Base-by-base conservation (phyloP, 192 early-diverging fungal species). In the Podila epicladia region DNA sequence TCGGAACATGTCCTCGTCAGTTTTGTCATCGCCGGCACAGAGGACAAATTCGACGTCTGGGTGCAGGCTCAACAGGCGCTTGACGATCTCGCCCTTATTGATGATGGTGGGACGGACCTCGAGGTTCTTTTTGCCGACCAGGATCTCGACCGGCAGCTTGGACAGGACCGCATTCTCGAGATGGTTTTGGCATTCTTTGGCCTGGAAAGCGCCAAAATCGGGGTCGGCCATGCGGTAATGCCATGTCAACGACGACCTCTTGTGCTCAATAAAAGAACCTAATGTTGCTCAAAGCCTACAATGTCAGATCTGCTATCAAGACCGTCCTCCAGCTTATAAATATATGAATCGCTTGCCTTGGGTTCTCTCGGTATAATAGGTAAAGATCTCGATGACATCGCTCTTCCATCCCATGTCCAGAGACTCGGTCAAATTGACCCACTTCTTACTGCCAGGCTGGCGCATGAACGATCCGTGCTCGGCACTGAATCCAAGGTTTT, bases 81-180 rank as follows among this genome's bases (percentile, higher is more conserved):
- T 96, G 70, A 98, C 94, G 70, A 98, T 97, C 82, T 98, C 96
- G 12, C 98, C 98, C 78, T 98, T 99, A 87, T 97, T 99, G 61
- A 97, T 91, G 4, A 91, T 87, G 3, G 92, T 92, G n/a, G 98
- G 97, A 13, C 96, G 89, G 24, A 97, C 94, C 73, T 99, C 97
- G 6, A 99, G 87, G 61, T 96, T 97, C 87, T 98, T 99, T 82
- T 98, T 98, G 57, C 98, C 97, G 22, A 97, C 89, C 58, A 99
- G 74, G 38, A 98, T 93, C 75, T 98, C 98, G 20, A 99, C 92
- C 0, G 97, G 97, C 31, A 94, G 85, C 85, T 97, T 97, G n/a
- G 95, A 94, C 22, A 97, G 83, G 5, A 99, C 90, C 4, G 95
- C 91, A 67, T 95, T 90, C 82, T 98, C 95, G 41, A 99, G 77